These are phyloP conservation scores for Termitomyces sp. DNA, from an alignment of 768 basidiomycete genomes.

Conservation along the genomic window DNA sequence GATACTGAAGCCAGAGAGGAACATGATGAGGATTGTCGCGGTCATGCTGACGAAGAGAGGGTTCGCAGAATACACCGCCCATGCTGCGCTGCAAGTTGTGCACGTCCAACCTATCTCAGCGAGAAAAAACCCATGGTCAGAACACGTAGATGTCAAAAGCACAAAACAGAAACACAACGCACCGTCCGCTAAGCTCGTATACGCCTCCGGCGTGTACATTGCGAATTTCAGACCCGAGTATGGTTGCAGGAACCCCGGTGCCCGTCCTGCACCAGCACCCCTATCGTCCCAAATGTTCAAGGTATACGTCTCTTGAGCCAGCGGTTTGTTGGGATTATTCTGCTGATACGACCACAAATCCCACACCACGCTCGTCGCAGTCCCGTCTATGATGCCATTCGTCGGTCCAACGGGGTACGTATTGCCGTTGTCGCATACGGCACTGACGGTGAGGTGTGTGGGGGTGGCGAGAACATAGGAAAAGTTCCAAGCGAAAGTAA, in stretches of 20 bases:
- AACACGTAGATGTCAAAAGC: not conserved
- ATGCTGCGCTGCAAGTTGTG: constrained; percentile 38
- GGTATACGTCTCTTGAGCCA: constrained; percentile 73
- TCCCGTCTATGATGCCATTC: constrained; percentile 64
- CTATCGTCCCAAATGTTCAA: constrained; percentile 78
- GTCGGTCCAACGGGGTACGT: constrained; percentile 86
- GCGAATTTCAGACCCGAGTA: constrained; percentile 75
- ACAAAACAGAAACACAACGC: constrained; percentile 12
- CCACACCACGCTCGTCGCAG: constrained; percentile 72
- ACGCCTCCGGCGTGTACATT: constrained; percentile 71
- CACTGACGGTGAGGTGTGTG: constrained; percentile 71
- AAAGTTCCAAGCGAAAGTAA: constrained; percentile 93
- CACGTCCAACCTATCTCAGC: constrained; percentile 48
- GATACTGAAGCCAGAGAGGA: constrained; percentile 60
- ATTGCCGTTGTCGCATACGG: constrained; percentile 80
- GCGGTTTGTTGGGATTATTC: constrained; percentile 50
- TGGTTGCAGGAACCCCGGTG: constrained; percentile 61
- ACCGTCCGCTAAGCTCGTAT: constrained; percentile 60
- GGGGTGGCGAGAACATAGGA: constrained; percentile 69
- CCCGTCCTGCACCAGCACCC: constrained; percentile 54
- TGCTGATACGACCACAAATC: constrained; percentile 74
- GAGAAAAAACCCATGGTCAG: not conserved
- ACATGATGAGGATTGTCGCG: constrained; percentile 54
- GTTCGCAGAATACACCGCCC: constrained; percentile 31
- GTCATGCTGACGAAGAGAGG: constrained; percentile 51